Evolutionary conservation across 2,329 filamentous ascomycete species (phyloP).

Genomic region (Colletotrichum camelliae): DNA sequence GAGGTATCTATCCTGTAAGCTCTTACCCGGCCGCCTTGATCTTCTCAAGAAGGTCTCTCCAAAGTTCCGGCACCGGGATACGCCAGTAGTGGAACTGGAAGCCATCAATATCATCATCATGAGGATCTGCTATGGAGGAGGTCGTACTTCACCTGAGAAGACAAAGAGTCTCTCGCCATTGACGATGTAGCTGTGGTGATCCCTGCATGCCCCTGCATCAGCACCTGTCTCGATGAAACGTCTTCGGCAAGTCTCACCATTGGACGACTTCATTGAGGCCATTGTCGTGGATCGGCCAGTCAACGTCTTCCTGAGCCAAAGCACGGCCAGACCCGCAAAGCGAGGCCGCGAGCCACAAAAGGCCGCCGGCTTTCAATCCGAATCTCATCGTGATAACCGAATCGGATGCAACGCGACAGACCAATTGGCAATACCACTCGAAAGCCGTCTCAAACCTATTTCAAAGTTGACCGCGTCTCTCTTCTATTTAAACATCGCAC

Average conservation of each 20-base stretch:
- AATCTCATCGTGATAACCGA: conserved; percentile 5
- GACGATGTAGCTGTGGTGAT: conserved; percentile 45
- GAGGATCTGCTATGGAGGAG: neutral
- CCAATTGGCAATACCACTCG: conserved; percentile 2
- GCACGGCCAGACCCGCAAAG: neutral
- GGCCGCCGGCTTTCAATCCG: conserved; percentile 6
- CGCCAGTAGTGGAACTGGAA: conserved; percentile 39
- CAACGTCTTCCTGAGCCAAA: conserved; percentile 2
- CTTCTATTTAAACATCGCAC: neutral
- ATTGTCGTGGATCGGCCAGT: conserved; percentile 35
- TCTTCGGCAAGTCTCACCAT: conserved; percentile 27
- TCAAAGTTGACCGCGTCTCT: neutral
- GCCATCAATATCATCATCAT: conserved; percentile 37
- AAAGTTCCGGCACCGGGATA: conserved; percentile 35
- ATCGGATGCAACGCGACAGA: neutral
- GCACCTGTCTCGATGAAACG: neutral
- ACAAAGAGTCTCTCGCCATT: conserved; percentile 46
- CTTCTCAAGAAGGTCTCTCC: conserved; percentile 47
- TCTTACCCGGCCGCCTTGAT: conserved; percentile 44
- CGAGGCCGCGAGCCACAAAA: conserved; percentile 16
- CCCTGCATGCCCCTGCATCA: conserved; percentile 31
- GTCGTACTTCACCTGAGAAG: conserved; percentile 44
- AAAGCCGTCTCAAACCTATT: neutral
- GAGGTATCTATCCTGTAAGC: neutral
- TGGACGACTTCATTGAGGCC: conserved; percentile 36